These are phyloP conservation scores for Phialophora macrospora DNA, from an alignment of 2,329 filamentous ascomycete species.

Conservation along the genomic window DNA sequence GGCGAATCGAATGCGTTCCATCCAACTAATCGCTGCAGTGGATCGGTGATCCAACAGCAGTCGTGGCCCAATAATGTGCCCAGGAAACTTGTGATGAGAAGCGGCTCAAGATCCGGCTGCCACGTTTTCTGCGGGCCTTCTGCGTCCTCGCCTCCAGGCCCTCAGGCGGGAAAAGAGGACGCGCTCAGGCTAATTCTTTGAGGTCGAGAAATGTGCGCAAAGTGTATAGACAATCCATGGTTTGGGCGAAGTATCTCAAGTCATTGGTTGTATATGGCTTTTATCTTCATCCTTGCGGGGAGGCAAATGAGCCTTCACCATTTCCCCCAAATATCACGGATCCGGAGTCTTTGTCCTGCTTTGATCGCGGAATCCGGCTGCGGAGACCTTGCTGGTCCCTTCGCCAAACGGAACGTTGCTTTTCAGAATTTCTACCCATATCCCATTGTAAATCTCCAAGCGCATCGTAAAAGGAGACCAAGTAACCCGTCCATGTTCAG, in stretches of 20 bases:
- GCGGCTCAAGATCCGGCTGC: slow-evolving; percentile 24
- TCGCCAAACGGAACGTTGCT: slow-evolving; percentile 19
- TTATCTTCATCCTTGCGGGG: not conserved
- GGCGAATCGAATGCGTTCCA: slow-evolving; percentile 22
- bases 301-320: not conserved
- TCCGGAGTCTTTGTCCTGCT: slow-evolving; percentile 17
- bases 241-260: slow-evolving; percentile 8
- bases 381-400: slow-evolving; percentile 13
- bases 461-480: slow-evolving; percentile 10
- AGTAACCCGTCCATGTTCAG: slow-evolving; percentile 3
- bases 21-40: slow-evolving; percentile 1
- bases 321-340: slow-evolving; percentile 3
- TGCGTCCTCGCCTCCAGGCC: not conserved
- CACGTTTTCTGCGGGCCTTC: slow-evolving; percentile 22
- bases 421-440: slow-evolving; percentile 27
- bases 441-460: slow-evolving; percentile 12
- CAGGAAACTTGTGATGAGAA: slow-evolving; percentile 3
- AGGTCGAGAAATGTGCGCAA: not conserved
- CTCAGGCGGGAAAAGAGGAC: slow-evolving; percentile 9
- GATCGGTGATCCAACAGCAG: slow-evolving; percentile 19
- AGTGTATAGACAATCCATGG: not conserved
- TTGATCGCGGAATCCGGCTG: slow-evolving; percentile 24
- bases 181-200: not conserved
- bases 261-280: not conserved
- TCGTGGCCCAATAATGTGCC: slow-evolving; percentile 17